Percentiles rank a stretch among this genome's conserved stretches.
Conservation (phyloP, 106 monocot genomes). For the Apostasia shenzhenica region DNA sequence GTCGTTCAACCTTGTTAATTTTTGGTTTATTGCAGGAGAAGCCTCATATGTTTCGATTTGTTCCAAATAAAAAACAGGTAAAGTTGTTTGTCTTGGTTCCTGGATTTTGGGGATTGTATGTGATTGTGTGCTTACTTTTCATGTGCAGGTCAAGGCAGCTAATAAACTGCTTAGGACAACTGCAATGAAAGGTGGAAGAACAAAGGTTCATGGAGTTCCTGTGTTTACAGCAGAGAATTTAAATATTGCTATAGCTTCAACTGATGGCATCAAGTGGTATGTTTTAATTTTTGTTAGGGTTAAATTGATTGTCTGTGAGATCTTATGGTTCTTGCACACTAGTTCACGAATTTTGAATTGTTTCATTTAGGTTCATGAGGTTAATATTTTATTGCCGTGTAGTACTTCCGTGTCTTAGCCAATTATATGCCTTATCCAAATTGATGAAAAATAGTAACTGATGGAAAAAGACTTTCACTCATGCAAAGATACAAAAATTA, state of each 20-base stretch:
- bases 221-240: constrained; percentile 90
- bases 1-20: no score
- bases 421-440: no score
- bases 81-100: not conserved
- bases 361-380: no score
- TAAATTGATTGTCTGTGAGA: no score
- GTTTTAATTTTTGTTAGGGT: constrained; percentile 3
- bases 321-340: no score
- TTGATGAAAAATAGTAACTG: no score
- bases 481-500: no score
- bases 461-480: no score
- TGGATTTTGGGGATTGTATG: constrained; percentile 7
- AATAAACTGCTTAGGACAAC: constrained; percentile 66
- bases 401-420: no score
- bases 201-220: constrained; percentile 83
- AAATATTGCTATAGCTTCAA: constrained; percentile 93
- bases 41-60: constrained; percentile 88
- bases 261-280: constrained; percentile 92
- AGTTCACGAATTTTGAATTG: no score
- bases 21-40: constrained; percentile 56
- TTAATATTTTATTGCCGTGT: no score
- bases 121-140: not conserved
- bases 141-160: constrained; percentile 76
- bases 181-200: constrained; percentile 35
- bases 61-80: constrained; percentile 94